Evolutionary conservation across 169 alveolate species (phyloP).

Genomic region (Cryptosporidium viatorum): DNA sequence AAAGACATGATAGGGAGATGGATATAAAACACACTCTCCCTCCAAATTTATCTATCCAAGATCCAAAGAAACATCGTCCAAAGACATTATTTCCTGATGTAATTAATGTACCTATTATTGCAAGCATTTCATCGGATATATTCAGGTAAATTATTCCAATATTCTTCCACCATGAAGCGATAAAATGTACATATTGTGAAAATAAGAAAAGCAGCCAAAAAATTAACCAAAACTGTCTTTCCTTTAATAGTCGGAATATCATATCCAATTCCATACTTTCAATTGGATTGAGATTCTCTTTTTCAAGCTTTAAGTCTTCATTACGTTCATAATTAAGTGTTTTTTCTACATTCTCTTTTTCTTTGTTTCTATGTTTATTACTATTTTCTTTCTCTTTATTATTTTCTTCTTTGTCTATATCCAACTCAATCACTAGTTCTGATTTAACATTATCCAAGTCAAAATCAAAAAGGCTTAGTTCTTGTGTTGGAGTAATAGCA

Average conservation of each 20-base stretch:
- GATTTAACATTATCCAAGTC: neutral
- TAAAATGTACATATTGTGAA: conserved; percentile 63
- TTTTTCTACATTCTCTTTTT: neutral
- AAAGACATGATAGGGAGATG: conserved; percentile 33
- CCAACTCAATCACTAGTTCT: neutral
- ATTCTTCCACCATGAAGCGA: conserved; percentile 72
- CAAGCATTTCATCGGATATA: conserved; percentile 55
- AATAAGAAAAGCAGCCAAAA: conserved; percentile 62
- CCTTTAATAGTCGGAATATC: neutral
- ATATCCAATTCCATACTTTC: neutral
- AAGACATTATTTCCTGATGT: conserved; percentile 45
- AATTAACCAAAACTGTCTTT: conserved; percentile 66
- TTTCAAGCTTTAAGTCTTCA: neutral
- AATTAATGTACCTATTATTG: conserved; percentile 49
- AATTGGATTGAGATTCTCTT: neutral
- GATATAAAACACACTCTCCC: conserved; percentile 51
- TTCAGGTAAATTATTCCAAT: conserved; percentile 45
- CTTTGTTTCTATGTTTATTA: too few species aligned
- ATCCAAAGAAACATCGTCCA: conserved; percentile 59
- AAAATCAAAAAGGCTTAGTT: neutral
- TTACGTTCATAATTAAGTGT: neutral
- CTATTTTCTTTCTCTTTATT: neutral
- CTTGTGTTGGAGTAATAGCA: neutral
- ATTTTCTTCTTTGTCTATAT: too few species aligned
- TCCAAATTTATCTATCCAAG: conserved; percentile 34